Evolutionary conservation across 2,329 filamentous ascomycete genomes (phyloP), one percentile per base, ranked within the genome.

Genomic region (Dactylella cylindrospora): DNA sequence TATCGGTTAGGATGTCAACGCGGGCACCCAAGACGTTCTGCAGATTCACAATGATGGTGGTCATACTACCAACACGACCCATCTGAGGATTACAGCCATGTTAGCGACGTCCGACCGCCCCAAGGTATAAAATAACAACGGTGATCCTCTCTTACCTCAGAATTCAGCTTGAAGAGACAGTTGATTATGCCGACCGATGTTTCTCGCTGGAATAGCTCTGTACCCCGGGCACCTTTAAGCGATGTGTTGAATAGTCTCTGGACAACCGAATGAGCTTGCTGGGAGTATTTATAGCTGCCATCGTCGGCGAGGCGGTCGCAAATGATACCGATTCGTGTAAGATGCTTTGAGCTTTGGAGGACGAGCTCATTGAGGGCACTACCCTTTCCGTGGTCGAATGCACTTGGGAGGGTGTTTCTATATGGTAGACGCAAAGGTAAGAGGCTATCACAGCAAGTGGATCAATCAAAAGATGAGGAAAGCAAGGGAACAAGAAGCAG

Each of bases 1-100:
- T 53, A 33, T 62, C 57, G 25, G 57, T 43, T 36, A 49, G 47
- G 57, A 62, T 54, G 15, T 44, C 45, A 43, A 62, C 47, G n/a
- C n/a, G n/a, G 7, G 47, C 40, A 32, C 49, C 49, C 17, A 62
- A 38, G 15, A 62, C 57, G 57, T 62, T 62, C 31, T 54, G 49
- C 15, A 62, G 38, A 38, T 62, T 62, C 5, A 62, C 35, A 13
- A 62, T 54, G 25, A 62, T 62, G 1, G 57, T 62, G 7, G 57
- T 62, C 57, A 62, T 62, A 25, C 57, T 62, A 8, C 57, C 57
- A 7, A 62, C 46, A 2, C 57, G 43, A 10, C 57, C 57, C 57
- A 62, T 62, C 57, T 62, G n/a, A 13, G 25, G 19, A 15, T 15
- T 22, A 10, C 2, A 12, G 6, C 19, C 7, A 26, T 12, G 13